phyloP scores from a whole-genome alignment of 1,139 yeast genomes.

The Protomyces lactucae-debilis region DNA sequence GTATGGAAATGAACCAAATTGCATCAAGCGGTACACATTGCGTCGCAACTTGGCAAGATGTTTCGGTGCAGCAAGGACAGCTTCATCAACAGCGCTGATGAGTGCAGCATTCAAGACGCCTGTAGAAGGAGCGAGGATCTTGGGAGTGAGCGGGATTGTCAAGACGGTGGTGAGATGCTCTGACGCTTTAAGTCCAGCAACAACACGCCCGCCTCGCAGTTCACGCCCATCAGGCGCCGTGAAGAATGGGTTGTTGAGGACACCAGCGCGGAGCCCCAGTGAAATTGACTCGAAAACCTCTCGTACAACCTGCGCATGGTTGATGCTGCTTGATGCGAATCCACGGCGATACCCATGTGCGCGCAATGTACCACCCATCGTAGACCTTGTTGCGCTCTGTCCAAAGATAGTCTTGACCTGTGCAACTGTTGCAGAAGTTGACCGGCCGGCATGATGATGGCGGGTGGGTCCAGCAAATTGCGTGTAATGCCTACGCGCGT shows the following conservation, averaged over 20 bases:
- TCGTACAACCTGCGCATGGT: constrained; percentile 22
- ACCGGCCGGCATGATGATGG: not conserved
- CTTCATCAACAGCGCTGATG: constrained; percentile 4
- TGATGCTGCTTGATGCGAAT: constrained; percentile 7
- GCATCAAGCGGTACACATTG: not conserved
- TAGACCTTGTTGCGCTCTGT: constrained; percentile 6
- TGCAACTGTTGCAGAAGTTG: not conserved
- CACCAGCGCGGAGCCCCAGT: constrained; percentile 20
- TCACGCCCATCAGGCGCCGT: not conserved
- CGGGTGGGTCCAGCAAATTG: not conserved
- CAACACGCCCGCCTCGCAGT: not conserved
- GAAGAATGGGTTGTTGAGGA: constrained; percentile 12
- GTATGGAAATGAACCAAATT: constrained; percentile 3
- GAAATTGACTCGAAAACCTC: constrained; percentile 19
- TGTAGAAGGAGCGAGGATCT: not conserved
- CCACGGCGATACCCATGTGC: constrained; percentile 15
- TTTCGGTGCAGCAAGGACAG: constrained; percentile 3
- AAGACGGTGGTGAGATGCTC: not conserved
- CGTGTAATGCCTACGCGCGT: not conserved
- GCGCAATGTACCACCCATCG: constrained; percentile 3
- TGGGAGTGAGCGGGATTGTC: constrained; percentile 4
- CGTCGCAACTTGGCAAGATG: constrained; percentile 16
- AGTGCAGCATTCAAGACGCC: constrained; percentile 3
- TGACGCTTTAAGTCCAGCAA: not conserved
- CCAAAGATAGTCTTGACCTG: constrained; percentile 8